Evolutionary conservation across 2,329 filamentous ascomycete genomes (phyloP), one percentile per base, ranked within the genome.

Genomic region (Aspergillus pseudoviridinutans): DNA sequence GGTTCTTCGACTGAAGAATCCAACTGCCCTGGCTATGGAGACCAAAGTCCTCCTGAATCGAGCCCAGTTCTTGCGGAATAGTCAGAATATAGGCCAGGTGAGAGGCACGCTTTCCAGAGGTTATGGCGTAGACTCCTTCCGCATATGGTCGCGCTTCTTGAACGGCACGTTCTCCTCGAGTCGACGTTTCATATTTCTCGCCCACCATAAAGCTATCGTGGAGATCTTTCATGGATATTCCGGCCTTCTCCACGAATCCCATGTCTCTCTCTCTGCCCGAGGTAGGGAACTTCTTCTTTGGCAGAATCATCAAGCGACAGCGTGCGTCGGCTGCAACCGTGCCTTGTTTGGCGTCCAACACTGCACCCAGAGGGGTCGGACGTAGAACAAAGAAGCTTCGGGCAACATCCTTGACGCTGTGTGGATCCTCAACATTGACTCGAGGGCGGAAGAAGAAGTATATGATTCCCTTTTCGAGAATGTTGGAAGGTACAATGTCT

Each of bases 401-500:
- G 46, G 89, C 85, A 51, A 96, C 83, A 53, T 96, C 91, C 44
- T 82, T 76, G 1, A 93, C 79, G 49, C 82, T 81, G 20, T 87
- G 81, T 0, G 91, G 87, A 6, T 90, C 81, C 4, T 91, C 84
- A 27, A 90, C 81, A 52, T 85, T 84, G 41, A 96, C 90, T 12
- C 91, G 87, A 7, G 86, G 86, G 20, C 92, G 87, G 66, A 89
- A 88, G 79, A 96, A 95, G 81, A 96, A 96, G 79, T 96, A 96
- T 64, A 96, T 87, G 65, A 94, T 83, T 3, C 92, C 92, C 68
- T 94, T 96, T 69, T 97, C 92, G 2, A 95, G 80, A 25, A 96
- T 85, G 58, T 79, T 86, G 5, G 82, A 84, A 1, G 85, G 79
- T 42, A 82, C 73, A 2, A 77, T 73, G 49, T 80, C 73, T 64